Evolutionary conservation across 2,329 filamentous ascomycete genomes (phyloP), one percentile per base, ranked within the genome.

Genomic region (Xylaria multiplex): DNA sequence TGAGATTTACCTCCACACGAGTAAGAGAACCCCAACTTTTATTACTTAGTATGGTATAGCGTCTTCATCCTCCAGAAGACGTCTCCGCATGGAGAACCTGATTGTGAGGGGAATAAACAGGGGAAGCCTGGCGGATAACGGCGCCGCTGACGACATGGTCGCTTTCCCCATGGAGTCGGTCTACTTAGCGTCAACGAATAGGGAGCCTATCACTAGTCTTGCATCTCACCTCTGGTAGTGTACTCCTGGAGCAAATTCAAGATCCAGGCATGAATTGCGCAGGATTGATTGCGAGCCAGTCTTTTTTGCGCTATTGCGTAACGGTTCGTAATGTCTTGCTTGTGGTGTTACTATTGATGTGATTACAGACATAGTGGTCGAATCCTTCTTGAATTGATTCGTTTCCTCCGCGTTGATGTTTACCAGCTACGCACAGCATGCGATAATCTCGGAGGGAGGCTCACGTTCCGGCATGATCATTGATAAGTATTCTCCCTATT

Each of bases 71-170:
- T 53, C 53, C 54, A 48, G 59, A 32, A 35, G 24, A 19, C 27
- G 6, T 42, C 64, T 64, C 64, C 64, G 64, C 64, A 67, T 60
- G 64, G 60, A 40, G 60, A 59, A 57, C 45, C 24, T 60, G 35
- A 48, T 55, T 35, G 59, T 66, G 64, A 66, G 64, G 64, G 64
- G 64, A 62, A 62, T 19, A 13, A 62, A 22, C 54, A 59, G 54
- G 60, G 60, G 60, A 46, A 46, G 9, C 13, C 27, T 63, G 46
- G 64, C 49, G 53, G 30, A 65, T 42, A 1, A 32, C 24, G 46
- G 48, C 27, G 52, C 35, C 53, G 30, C 63, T 62, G 63, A 66
- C 50, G 64, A 66, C 59, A 63, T 56, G 19, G 55, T 35, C 14
- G 3, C 40, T 61, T 27, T 45, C 45, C 40, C n/a, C 37, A 48